Evolutionary conservation across 768 basidiomycete species (phyloP), one percentile per base, ranked within the genome.

Genomic region (Daedalea quercina): DNA sequence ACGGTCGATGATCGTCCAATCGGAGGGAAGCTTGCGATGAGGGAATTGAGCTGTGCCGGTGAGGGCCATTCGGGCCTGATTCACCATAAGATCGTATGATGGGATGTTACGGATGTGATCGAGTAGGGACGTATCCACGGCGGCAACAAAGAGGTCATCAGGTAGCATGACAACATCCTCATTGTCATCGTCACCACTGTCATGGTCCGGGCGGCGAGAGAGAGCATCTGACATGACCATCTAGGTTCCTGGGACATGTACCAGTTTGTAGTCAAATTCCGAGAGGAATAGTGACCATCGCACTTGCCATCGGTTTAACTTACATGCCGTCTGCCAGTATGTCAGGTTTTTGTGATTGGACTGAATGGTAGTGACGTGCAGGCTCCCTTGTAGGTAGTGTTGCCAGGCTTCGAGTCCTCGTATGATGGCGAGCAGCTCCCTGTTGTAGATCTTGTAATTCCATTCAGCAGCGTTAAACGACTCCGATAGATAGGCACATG

Each of bases 371-470:
- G 69, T 50, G 3, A 1, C 63, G 57, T n/a, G 26, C 1, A 0
- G 22, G 12, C 0, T 58, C 41, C 4, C 66, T 64, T 45, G 65
- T 59, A 4, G 69, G 61, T 47, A 63, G 70, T 13, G 64, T 55
- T 0, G 63, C 49, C 70, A 42, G 69, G 59, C 8, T 65, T 56
- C 68, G 68, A 69, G 0, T 67, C 46, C 65, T 25, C 62, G 28
- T n/a, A 80, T 66, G 24, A 80, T 75, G 0, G 76, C 74, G 2
- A 79, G 66, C 0, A 81, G 51, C 60, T 83, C 79, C 52, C 70
- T 70, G 57, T 82, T 68, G 50, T 74, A 64, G 31, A 69, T 67
- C 19, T 73, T 65, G 57, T 80, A 80, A 57, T 80, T 79, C 2
- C 61, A 47, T 59, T 80, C 73, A 0, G 70, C 63, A 0, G 52